Percentiles rank a stretch among this genome's conserved stretches.
Evolutionary conservation across 2,329 filamentous ascomycete genomes (phyloP).

Genomic region (Fusarium clavum): DNA sequence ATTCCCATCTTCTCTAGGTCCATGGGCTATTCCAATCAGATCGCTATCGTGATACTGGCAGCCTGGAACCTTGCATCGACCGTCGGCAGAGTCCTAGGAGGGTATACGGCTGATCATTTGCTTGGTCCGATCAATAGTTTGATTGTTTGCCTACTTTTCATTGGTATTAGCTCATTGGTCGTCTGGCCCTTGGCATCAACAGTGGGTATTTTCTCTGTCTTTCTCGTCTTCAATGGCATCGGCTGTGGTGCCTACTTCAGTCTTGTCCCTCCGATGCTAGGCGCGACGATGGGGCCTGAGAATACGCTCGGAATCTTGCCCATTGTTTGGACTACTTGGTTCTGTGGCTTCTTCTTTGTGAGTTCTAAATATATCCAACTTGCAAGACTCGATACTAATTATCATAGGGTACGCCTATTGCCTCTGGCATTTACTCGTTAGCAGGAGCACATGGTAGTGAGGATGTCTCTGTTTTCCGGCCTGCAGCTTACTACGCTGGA

Average conservation of each 20-base stretch:
- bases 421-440: conserved; percentile 40
- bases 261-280: conserved; percentile 45
- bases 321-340: conserved; percentile 48
- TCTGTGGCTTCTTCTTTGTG: conserved; percentile 49
- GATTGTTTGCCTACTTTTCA: conserved; percentile 42
- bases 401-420: conserved; percentile 38
- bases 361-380: accelerated
- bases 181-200: conserved; percentile 47
- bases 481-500: conserved; percentile 37
- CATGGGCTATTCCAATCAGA: conserved; percentile 44
- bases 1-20: conserved; percentile 44
- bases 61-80: conserved; percentile 49
- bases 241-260: conserved; percentile 50
- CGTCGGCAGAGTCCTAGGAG: conserved; percentile 42
- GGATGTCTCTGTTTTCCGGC: conserved; percentile 20
- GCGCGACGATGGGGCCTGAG: conserved; percentile 42
- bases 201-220: conserved; percentile 40
- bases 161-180: conserved; percentile 44
- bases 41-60: conserved; percentile 41
- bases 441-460: neutral
- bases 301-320: conserved; percentile 43
- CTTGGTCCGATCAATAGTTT: conserved; percentile 48
- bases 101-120: conserved; percentile 43
- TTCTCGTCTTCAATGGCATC: conserved; percentile 45
- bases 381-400: neutral